A percentile compares a stretch with the other conserved stretches of the same genome.
Conservation (phyloP, 345 rosid genomes). For the Punica granatum region DNA sequence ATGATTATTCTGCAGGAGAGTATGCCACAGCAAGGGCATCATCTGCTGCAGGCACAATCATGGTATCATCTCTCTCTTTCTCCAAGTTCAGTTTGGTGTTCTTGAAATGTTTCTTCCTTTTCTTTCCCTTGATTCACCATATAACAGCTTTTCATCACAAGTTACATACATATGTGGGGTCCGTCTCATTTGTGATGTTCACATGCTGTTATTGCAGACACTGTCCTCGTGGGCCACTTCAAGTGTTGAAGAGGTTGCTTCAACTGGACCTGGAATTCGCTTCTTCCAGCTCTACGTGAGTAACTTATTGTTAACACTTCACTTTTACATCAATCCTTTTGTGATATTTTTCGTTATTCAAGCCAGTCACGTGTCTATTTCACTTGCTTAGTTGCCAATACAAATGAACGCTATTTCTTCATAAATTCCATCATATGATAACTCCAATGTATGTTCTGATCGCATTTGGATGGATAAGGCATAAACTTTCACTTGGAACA, state of each 20-base stretch:
- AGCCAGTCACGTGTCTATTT: neutral
- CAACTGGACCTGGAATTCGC: slow-evolving; percentile 88
- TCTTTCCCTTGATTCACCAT: neutral
- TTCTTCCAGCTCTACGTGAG: slow-evolving; percentile 94
- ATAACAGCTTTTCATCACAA: neutral
- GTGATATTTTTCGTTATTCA: neutral
- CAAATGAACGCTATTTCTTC: neutral
- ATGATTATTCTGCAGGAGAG: slow-evolving; percentile 56
- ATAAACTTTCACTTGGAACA: neutral
- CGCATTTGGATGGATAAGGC: neutral
- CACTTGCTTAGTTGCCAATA: neutral
- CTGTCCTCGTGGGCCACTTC: slow-evolving; percentile 92
- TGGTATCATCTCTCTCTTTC: slow-evolving; percentile 43
- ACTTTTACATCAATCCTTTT: neutral
- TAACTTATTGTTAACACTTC: slow-evolving; percentile 13
- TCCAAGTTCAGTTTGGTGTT: neutral
- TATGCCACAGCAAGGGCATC: slow-evolving; percentile 91
- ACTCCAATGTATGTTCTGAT: neutral
- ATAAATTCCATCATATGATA: neutral
- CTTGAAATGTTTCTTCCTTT: neutral
- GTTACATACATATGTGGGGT: neutral
- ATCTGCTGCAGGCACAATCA: slow-evolving; percentile 75
- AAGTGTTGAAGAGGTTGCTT: slow-evolving; percentile 93
- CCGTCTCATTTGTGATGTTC: neutral
- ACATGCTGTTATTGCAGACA: slow-evolving; percentile 35